phyloP scores from a whole-genome alignment of 225 moss, liverwort and hornwort species.

The Ulota crispa region DNA sequence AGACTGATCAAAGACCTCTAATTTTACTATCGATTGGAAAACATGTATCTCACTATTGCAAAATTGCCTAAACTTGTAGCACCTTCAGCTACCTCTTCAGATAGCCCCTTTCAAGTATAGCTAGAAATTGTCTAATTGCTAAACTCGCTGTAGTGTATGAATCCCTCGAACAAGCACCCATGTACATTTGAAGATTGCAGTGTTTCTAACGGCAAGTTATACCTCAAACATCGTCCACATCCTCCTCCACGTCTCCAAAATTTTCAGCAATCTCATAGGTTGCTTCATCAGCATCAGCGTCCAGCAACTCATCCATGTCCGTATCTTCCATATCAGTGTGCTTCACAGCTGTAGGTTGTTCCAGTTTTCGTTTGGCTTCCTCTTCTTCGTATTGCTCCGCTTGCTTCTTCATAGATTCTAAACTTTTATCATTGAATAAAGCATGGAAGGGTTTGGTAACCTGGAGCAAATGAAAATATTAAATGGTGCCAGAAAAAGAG shows the following conservation, averaged over 20 bases:
- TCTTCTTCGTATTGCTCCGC: constrained; percentile 72
- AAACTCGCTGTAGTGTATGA: neutral
- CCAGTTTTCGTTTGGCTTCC: constrained; percentile 50
- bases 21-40: neutral
- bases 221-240: constrained; percentile 59
- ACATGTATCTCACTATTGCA: neutral
- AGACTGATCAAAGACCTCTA: neutral
- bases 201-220: neutral
- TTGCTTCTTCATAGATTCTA: constrained; percentile 68
- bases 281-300: constrained; percentile 53
- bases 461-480: constrained; percentile 28
- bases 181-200: neutral
- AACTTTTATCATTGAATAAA: constrained; percentile 74
- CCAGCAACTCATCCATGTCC: constrained; percentile 59
- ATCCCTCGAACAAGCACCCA: neutral
- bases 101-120: neutral
- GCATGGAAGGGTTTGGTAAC: constrained; percentile 80
- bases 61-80: neutral
- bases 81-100: neutral
- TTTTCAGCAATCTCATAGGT: constrained; percentile 53
- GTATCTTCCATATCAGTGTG: constrained; percentile 37
- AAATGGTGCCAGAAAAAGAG: neutral
- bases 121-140: neutral
- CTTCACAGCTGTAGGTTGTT: constrained; percentile 33
- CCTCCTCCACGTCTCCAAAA: constrained; percentile 80